These are phyloP conservation scores for Eragrostis tef DNA, from an alignment of 202 grass and related monocot genomes.

Conservation along the genomic window DNA sequence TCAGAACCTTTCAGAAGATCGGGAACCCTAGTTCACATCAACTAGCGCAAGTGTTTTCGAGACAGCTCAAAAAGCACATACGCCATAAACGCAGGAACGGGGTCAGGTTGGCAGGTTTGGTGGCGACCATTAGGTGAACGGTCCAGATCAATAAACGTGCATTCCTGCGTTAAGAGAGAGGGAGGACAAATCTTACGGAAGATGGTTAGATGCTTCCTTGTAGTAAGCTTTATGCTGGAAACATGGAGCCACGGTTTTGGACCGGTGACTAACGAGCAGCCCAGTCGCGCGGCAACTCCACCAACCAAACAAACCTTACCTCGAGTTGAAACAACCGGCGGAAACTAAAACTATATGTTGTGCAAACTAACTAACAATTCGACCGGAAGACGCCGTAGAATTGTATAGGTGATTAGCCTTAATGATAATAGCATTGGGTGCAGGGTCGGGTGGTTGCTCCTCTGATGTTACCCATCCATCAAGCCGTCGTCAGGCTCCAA, in stretches of 20 bases:
- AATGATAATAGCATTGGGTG: too few relatives aligned
- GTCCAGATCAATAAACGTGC: neutral
- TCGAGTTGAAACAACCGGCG: too few relatives aligned
- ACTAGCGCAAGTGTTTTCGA: neutral
- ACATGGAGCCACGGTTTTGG: neutral
- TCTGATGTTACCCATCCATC: neutral
- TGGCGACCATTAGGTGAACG: constrained; percentile 14
- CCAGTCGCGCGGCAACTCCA: neutral
- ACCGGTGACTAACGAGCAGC: neutral
- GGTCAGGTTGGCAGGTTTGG: constrained; percentile 35
- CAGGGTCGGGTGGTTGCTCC: too few relatives aligned
- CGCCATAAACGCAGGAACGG: neutral
- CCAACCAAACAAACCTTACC: neutral
- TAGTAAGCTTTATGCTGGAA: neutral
- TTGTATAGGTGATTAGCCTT: too few relatives aligned
- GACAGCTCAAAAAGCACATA: constrained; percentile 8
- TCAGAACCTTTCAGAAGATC: too few relatives aligned
- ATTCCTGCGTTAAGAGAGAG: neutral
- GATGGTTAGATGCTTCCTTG: neutral
- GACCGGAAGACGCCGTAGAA: too few relatives aligned
- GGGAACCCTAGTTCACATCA: too few relatives aligned
- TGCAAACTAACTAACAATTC: neutral
- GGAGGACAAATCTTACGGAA: neutral
- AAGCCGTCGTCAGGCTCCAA: neutral
- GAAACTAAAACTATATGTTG: too few relatives aligned